A percentile compares a stretch with the other conserved stretches of the same genome.
These are phyloP conservation scores for Rubroshorea leprosula DNA, from an alignment of 345 rosid genomes.

Conservation along the genomic window DNA sequence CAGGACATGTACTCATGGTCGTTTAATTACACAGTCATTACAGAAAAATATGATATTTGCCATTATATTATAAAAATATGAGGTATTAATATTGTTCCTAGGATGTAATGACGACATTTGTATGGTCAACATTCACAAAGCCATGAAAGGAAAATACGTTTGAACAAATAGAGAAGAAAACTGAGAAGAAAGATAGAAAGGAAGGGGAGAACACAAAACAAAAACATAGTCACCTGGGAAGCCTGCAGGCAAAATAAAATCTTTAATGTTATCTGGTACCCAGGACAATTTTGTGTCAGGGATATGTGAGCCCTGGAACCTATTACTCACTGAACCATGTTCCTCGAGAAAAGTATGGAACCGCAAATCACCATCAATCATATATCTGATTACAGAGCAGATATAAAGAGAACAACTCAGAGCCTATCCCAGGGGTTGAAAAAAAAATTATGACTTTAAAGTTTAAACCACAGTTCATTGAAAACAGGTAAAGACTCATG, in stretches of 20 bases:
- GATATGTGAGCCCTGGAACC: constrained; percentile 22
- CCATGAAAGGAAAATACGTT: neutral
- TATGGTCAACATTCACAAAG: neutral
- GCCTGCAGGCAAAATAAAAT: constrained; percentile 74
- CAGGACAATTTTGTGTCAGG: constrained; percentile 34
- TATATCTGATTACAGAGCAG: constrained; percentile 40
- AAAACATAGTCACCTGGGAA: constrained; percentile 58
- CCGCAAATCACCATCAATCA: constrained; percentile 45
- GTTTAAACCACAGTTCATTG: neutral
- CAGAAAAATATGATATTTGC: neutral
- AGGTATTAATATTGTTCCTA: too few relatives aligned
- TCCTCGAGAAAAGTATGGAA: constrained; percentile 41
- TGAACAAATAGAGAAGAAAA: neutral
- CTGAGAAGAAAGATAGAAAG: neutral
- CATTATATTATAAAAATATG: too few relatives aligned
- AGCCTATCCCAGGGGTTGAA: neutral
- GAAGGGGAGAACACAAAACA: neutral
- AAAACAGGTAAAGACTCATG: neutral
- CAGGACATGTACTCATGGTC: too few relatives aligned
- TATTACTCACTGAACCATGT: constrained; percentile 18
- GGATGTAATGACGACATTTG: too few relatives aligned
- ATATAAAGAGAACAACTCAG: constrained; percentile 9
- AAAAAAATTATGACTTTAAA: neutral
- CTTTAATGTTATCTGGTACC: constrained; percentile 61
- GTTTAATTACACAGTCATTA: too few relatives aligned